Base-by-base conservation (phyloP, 345 rosid genomes). In the Brassica nigra region DNA sequence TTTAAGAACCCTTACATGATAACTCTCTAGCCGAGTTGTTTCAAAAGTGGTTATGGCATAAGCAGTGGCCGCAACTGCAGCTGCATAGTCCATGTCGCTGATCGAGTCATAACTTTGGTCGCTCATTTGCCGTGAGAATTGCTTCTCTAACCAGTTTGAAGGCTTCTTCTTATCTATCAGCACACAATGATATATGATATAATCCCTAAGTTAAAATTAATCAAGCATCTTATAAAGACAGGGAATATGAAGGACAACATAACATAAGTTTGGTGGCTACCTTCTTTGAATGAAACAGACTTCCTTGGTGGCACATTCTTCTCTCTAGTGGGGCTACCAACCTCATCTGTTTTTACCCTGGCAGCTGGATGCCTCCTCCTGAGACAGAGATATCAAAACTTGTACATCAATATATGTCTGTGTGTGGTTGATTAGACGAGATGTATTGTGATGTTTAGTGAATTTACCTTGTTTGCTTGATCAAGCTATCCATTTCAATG, bases 251-350 rank as follows among this genome's bases (percentile, higher is more conserved):
- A n/a, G n/a, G n/a, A n/a, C 1, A 67, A 9, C 20, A 69, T 10
- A 64, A n/a, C 33, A 42, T 6, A 63, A 42, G 49, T 42, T 31
- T 76, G 23, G 23, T 57, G 28, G 8, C 8, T 23, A 81, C 84
- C 84, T 81, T 76, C 83, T 81, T 76, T 49, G 74, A 81, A 81
- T 49, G 84, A 81, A 71, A 76, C 77, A 66, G 84, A 81, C 66
- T 61, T 81, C 65, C 77, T 81, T 61, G 80, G 49, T 7, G 84
- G 61, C 3, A 81, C 59, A 14, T 66, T 66, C 20, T 34, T 71
- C 52, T 81, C 80, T 76, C 62, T 81, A 27, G 15, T 58, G 62
- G 68, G 20, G 39, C 66, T 67, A 73, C 12, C 54, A 44, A 18
- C 39, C 54, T 79, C 78, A n/a, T 63, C 37, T 7, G 14, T 12